These are phyloP conservation scores for Tubosaeta brunneosetosa DNA, from an alignment of 768 basidiomycete genomes.

Conservation along the genomic window DNA sequence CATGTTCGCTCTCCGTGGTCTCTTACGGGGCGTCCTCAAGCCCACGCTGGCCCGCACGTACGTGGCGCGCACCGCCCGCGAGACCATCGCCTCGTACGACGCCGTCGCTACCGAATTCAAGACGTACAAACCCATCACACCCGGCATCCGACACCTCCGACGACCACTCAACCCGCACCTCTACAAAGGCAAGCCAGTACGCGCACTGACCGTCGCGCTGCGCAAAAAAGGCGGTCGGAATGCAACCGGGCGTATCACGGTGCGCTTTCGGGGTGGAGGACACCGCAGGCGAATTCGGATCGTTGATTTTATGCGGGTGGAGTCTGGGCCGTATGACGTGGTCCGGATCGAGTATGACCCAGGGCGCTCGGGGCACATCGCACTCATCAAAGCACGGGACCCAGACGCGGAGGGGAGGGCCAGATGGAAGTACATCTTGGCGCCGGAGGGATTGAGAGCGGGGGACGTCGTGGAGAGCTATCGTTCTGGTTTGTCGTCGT, in stretches of 20 bases:
- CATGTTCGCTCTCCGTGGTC: conserved; percentile 11
- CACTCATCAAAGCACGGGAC: conserved; percentile 68
- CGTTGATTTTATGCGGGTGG: conserved; percentile 80
- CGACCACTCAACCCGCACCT: conserved; percentile 81
- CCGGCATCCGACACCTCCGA: conserved; percentile 80
- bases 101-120: conserved; percentile 62
- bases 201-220: conserved; percentile 73
- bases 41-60: conserved; percentile 23
- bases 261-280: conserved; percentile 87
- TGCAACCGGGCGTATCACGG: conserved; percentile 75
- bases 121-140: conserved; percentile 85
- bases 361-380: conserved; percentile 89
- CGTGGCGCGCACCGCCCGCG: conserved; percentile 31
- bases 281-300: conserved; percentile 81
- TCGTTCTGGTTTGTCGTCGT: conserved; percentile 74
- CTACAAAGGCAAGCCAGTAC: conserved; percentile 80
- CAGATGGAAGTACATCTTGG: conserved; percentile 88
- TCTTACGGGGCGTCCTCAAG: conserved; percentile 11
- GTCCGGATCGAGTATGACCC: conserved; percentile 97
- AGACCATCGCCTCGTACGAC: conserved; percentile 31
- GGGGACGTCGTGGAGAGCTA: conserved; percentile 88
- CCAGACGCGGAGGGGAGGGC: conserved; percentile 46
- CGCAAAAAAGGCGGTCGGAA: conserved; percentile 88
- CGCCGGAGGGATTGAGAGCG: conserved; percentile 82
- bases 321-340: conserved; percentile 81